phyloP scores from a whole-genome alignment of 306 rosid species.

The Oemleria cerasiformis region DNA sequence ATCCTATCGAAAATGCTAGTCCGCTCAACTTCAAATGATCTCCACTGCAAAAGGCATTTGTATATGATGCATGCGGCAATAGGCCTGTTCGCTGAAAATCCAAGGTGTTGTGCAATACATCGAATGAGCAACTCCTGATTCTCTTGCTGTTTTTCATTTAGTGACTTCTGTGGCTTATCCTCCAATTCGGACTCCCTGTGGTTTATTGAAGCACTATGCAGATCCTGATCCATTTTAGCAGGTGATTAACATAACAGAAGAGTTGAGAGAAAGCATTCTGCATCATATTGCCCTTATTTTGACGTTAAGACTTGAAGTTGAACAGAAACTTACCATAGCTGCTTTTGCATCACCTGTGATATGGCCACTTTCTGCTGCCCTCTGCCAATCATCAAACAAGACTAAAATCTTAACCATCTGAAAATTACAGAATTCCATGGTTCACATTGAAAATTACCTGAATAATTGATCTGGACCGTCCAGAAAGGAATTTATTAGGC shows the following conservation, averaged over 20 bases:
- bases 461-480: conserved; percentile 74
- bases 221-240: conserved; percentile 46
- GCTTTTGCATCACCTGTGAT: conserved; percentile 55
- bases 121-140: conserved; percentile 84
- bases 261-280: conserved; percentile 9
- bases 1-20: conserved; percentile 90
- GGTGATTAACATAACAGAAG: conserved; percentile 11
- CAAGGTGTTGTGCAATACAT: conserved; percentile 87
- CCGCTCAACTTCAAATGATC: conserved; percentile 98
- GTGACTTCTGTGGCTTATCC: conserved; percentile 96
- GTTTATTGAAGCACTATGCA: conserved; percentile 59
- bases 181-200: conserved; percentile 87
- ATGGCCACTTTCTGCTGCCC: conserved; percentile 69
- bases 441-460: conserved; percentile 48
- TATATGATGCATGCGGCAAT: conserved; percentile 92
- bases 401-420: conserved; percentile 26
- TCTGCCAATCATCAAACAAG: conserved; percentile 47
- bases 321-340: conserved; percentile 48
- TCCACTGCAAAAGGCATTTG: conserved; percentile 98
- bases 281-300: background rate
- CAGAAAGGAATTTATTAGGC: conserved; percentile 77
- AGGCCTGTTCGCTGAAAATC: conserved; percentile 87
- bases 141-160: conserved; percentile 99
- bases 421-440: conserved; percentile 12
- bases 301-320: background rate